Evolutionary conservation across 2,329 filamentous ascomycete genomes (phyloP).

Genomic region (Colletotrichum costaricense): DNA sequence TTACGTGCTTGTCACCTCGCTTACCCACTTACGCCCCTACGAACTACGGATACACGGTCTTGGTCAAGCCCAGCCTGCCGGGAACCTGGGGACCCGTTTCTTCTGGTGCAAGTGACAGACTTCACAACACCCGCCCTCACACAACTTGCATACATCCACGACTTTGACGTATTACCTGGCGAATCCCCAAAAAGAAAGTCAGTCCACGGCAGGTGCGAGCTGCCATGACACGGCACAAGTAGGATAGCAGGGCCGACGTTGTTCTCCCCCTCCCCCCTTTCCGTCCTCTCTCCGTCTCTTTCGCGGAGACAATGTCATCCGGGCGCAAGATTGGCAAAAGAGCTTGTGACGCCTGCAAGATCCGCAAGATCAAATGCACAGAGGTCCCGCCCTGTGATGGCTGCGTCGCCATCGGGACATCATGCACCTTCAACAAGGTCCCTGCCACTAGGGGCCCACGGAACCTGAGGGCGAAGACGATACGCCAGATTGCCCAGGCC

Average conservation of each 20-base stretch:
- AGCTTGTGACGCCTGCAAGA: constrained; percentile 64
- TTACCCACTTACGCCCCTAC: not conserved
- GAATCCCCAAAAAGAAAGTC: not conserved
- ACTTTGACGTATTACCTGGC: not conserved
- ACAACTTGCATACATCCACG: not conserved
- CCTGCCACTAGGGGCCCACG: constrained; percentile 58
- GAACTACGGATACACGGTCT: not conserved
- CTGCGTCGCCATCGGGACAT: constrained; percentile 56
- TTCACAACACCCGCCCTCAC: not conserved
- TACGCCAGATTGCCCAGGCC: constrained; percentile 51
- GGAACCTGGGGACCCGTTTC: not conserved
- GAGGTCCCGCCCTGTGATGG: constrained; percentile 58
- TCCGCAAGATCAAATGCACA: constrained; percentile 63
- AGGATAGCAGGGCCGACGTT: constrained; percentile 3
- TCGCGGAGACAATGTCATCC: constrained; percentile 36
- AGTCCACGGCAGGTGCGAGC: constrained; percentile 1
- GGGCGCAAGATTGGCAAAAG: constrained; percentile 49
- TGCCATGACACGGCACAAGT: constrained; percentile 29
- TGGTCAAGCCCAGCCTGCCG: not conserved
- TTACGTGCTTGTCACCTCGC: not conserved
- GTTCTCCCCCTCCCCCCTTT: not conserved
- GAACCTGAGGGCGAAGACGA: constrained; percentile 56
- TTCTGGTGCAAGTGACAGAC: constrained; percentile 1
- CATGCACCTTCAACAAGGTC: constrained; percentile 61
- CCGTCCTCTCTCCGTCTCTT: not conserved